Conservation (phyloP, 164 flowering plant species). For the Stephania japonica region DNA sequence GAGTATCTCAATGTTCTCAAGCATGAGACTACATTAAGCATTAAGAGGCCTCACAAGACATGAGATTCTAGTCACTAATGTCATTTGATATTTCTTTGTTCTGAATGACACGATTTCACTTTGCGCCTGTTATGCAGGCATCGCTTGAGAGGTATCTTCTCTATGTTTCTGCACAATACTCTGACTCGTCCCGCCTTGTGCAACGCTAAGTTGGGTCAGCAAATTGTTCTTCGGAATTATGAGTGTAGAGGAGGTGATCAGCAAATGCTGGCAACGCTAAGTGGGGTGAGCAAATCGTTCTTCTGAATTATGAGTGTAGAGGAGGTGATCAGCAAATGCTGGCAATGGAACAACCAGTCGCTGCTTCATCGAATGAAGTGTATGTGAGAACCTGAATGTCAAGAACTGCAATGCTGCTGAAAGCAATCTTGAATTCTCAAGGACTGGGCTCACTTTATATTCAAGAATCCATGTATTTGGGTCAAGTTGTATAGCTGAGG, state of each 20-base stretch:
- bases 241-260: slow-evolving; percentile 3
- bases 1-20: not conserved
- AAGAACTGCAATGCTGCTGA: slow-evolving; percentile 36
- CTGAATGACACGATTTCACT: not conserved
- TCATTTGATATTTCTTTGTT: not conserved
- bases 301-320: slow-evolving; percentile 2
- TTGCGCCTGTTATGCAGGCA: not conserved
- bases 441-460: slow-evolving; percentile 33
- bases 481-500: slow-evolving; percentile 57
- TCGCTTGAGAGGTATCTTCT: not conserved
- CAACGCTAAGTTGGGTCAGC: slow-evolving; percentile 41
- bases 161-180: not conserved
- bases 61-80: slow-evolving; percentile 22
- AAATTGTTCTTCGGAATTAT: slow-evolving; percentile 6
- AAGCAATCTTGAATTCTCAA: slow-evolving; percentile 39
- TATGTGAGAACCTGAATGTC: slow-evolving; percentile 27
- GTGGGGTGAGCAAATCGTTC: slow-evolving; percentile 8
- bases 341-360: slow-evolving; percentile 28
- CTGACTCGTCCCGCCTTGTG: not conserved
- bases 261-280: slow-evolving; percentile 19
- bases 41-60: slow-evolving; percentile 36
- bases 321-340: slow-evolving; percentile 12
- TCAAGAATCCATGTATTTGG: slow-evolving; percentile 78
- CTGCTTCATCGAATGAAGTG: slow-evolving; percentile 26
- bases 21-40: not conserved